Conservation (phyloP, 805 yeast genomes). For the Hanseniaspora occidentalis region DNA sequence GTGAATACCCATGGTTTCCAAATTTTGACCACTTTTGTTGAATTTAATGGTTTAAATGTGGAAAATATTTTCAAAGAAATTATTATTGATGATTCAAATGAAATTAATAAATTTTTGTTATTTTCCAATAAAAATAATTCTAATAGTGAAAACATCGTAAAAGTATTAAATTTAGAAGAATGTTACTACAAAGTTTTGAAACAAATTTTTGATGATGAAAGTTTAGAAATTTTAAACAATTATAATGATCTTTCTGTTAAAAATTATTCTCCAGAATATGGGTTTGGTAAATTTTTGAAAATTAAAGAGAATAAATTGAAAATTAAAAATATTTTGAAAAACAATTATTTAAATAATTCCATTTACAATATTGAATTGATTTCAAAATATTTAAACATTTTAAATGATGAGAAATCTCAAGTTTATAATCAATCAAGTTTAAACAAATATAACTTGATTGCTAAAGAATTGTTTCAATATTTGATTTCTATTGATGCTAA, state of each 20-base stretch:
- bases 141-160: conserved; percentile 8
- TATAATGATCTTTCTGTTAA: conserved; percentile 31
- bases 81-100: neutral
- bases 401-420: conserved; percentile 26
- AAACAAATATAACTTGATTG: conserved; percentile 22
- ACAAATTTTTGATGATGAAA: conserved; percentile 44
- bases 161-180: conserved; percentile 48
- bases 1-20: conserved; percentile 57
- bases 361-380: conserved; percentile 35
- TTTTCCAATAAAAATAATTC: conserved; percentile 1
- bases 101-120: neutral
- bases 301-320: conserved; percentile 35
- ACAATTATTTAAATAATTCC: neutral
- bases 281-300: conserved; percentile 65
- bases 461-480: conserved; percentile 25
- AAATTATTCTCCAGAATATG: conserved; percentile 69
- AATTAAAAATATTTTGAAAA: neutral
- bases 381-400: conserved; percentile 57
- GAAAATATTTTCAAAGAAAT: conserved; percentile 5
- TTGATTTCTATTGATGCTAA: conserved; percentile 31
- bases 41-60: conserved; percentile 3
- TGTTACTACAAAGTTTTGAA: conserved; percentile 65
- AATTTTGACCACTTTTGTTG: conserved; percentile 28
- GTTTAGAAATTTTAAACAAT: conserved; percentile 42
- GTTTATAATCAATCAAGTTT: conserved; percentile 11